Evolutionary conservation across 78 protist species (phyloP), one percentile per base, ranked within the genome.

Genomic region (Pigoraptor vietnamica): DNA sequence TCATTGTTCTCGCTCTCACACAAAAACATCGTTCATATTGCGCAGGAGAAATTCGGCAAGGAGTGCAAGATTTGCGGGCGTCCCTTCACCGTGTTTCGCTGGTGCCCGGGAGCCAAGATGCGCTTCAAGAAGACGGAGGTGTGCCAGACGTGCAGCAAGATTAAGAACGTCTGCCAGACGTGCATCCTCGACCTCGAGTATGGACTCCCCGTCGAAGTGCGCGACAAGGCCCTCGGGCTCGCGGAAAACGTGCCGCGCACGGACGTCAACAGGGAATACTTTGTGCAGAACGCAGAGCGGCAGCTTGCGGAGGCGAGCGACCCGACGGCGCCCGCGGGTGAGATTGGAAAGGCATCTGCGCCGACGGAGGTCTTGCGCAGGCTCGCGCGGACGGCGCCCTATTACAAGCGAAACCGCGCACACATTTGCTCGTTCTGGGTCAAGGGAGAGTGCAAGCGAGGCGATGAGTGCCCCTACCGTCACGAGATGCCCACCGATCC

Each of bases 131-230:
- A 81, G 83, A 92, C 94, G 34, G 94, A 87, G 29, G 91, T 98
- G 35, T 98, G 99, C 93, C 98, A 94, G 79, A 93, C 97, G 39
- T 98, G 99, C 89, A 94, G 98, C 55, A 95, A 97, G 39, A 38
- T 94, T 24, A 97, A 97, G 95, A 97, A 98, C 89, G 98, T 96
- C 0, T 98, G 99, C 92, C 99, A 98, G 67, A 96, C 96, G 0
- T 98, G 99, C 93, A 37, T 98, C 34, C 93, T 96, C 38, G 99
- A 98, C 82, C 94, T 98, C 33, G 94, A 96, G 35, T 97, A 94
- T 87, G 98, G 95, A 24, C 92, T 97, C 67, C 98, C 98, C 24
- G 97, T 96, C 21, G 97, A 97, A 36, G 97, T 97, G 19, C 90
- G 98, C 39, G 98, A 97, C 91, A 86, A 92, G 21, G 96, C 94